Percentiles rank a stretch among this genome's conserved stretches.
Evolutionary conservation across 305 asterid species (phyloP).

Genomic region (Fraxinus nigra): DNA sequence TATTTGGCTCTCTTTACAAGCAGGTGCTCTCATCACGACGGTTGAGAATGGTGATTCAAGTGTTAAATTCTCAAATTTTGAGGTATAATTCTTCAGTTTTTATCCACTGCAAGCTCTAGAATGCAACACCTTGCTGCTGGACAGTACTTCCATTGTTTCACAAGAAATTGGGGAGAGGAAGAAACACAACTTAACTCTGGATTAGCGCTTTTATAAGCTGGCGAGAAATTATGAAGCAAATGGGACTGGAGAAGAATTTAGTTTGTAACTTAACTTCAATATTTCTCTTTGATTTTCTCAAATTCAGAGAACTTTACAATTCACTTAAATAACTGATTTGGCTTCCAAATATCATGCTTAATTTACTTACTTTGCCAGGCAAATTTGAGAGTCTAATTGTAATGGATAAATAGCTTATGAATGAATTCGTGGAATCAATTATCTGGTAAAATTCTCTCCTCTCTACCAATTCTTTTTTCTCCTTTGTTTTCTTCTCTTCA

Average conservation of each 20-base stretch:
- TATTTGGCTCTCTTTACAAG: background rate
- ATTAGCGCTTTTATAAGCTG: background rate
- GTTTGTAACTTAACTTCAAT: background rate
- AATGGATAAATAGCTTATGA: background rate
- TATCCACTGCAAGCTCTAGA: background rate
- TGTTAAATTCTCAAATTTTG: background rate
- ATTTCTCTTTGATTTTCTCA: background rate
- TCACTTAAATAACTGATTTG: background rate
- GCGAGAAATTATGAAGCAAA: background rate
- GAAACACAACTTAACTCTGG: background rate
- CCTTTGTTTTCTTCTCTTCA: background rate
- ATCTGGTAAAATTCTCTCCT: background rate
- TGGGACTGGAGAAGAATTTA: background rate
- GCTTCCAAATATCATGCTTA: background rate
- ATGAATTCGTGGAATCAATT: background rate
- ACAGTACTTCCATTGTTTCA: background rate
- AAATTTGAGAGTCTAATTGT: background rate
- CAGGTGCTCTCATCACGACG: background rate
- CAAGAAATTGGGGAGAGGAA: background rate
- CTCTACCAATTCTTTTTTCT: background rate
- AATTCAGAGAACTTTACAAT: background rate
- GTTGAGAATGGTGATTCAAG: background rate
- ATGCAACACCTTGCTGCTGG: background rate
- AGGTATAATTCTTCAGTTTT: background rate
- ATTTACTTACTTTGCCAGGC: background rate